A percentile compares a stretch with the other conserved stretches of the same genome.
Evolutionary conservation across 2,329 filamentous ascomycete genomes (phyloP).

Genomic region (Diaporthe nobilis): DNA sequence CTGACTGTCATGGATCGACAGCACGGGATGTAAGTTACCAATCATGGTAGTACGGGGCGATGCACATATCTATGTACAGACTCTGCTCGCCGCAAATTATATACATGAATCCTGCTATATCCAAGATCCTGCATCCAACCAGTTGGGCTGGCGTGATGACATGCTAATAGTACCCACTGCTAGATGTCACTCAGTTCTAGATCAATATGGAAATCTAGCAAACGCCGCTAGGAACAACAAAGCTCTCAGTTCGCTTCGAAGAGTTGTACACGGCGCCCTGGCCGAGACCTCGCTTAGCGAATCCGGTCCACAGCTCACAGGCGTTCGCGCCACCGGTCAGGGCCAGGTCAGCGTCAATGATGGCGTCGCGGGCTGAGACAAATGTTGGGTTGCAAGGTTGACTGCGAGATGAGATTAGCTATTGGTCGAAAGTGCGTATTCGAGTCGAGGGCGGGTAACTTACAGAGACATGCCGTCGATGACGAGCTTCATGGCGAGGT

Average conservation of each 20-base stretch:
- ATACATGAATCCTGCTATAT: neutral
- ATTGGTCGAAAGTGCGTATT: too few relatives aligned
- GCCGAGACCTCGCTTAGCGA: slow-evolving; percentile 71
- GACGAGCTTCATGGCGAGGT: slow-evolving; percentile 66
- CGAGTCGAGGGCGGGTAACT: slow-evolving; percentile 36
- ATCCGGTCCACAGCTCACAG: slow-evolving; percentile 68
- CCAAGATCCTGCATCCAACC: neutral
- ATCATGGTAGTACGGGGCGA: neutral
- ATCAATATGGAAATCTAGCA: slow-evolving; percentile 39
- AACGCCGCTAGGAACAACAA: slow-evolving; percentile 45
- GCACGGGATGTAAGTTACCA: neutral
- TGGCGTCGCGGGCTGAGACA: slow-evolving; percentile 66
- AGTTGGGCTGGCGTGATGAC: neutral
- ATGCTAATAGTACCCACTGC: neutral
- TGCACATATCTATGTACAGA: neutral
- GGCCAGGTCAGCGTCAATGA: slow-evolving; percentile 67
- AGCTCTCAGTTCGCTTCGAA: slow-evolving; percentile 51
- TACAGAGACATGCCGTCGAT: slow-evolving; percentile 64
- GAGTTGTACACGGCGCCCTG: slow-evolving; percentile 51
- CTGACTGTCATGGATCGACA: neutral
- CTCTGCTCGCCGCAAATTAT: neutral
- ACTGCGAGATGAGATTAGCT: slow-evolving; percentile 35
- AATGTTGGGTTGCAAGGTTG: slow-evolving; percentile 71
- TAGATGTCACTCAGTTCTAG: neutral
- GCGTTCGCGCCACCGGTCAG: slow-evolving; percentile 65